Percentiles rank a stretch among this genome's conserved stretches.
Evolutionary conservation across 129 eudicot genomes (phyloP).

Genomic region (Centella asiatica): DNA sequence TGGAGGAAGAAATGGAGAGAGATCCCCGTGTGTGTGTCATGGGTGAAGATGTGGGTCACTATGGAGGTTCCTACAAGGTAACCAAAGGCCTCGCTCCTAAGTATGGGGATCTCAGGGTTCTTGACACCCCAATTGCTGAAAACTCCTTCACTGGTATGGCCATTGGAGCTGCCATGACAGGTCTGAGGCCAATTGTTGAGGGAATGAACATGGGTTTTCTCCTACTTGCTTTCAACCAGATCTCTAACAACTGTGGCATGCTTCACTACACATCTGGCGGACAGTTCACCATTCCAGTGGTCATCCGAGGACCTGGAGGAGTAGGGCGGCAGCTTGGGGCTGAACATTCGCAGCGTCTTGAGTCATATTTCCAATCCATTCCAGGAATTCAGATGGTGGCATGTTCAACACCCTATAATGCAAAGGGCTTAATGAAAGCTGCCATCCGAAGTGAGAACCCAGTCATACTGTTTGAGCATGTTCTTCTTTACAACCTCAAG

Average conservation of each 20-base stretch:
- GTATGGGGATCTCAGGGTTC: slow-evolving; percentile 84
- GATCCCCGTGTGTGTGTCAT: slow-evolving; percentile 81
- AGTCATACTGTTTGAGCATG: slow-evolving; percentile 85
- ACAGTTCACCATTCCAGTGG: slow-evolving; percentile 84
- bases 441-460: slow-evolving; percentile 95
- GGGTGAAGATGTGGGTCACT: slow-evolving; percentile 99
- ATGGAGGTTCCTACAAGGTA: slow-evolving; percentile 96
- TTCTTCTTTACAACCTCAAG: slow-evolving; percentile 73
- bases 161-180: slow-evolving; percentile 94
- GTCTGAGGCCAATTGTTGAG: slow-evolving; percentile 78
- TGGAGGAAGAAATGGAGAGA: slow-evolving; percentile 93
- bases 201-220: slow-evolving; percentile 99
- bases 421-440: slow-evolving; percentile 91
- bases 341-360: slow-evolving; percentile 88
- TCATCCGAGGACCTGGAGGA: slow-evolving; percentile 94
- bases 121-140: slow-evolving; percentile 95
- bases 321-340: slow-evolving; percentile 98
- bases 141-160: slow-evolving; percentile 96
- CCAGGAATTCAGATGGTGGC: slow-evolving; percentile 99
- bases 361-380: slow-evolving; percentile 89
- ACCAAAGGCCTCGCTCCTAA: slow-evolving; percentile 82
- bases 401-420: slow-evolving; percentile 90
- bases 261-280: slow-evolving; percentile 98
- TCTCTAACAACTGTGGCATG: slow-evolving; percentile 97
- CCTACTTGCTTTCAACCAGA: slow-evolving; percentile 88